phyloP scores from a whole-genome alignment of 345 rosid genomes.

The Conringia planisiliqua region DNA sequence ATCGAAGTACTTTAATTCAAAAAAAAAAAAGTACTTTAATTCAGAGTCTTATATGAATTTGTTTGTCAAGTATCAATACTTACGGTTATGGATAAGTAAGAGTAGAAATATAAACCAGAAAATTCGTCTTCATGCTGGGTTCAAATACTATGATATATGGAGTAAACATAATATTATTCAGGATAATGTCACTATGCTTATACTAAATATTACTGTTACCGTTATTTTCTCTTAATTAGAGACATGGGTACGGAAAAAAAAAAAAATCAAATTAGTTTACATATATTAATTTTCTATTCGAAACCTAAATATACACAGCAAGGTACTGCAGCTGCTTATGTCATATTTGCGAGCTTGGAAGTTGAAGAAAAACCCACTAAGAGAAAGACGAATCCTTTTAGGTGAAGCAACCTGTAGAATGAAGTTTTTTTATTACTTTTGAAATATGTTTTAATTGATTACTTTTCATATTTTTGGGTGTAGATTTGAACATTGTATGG shows the following conservation, averaged over 20 bases:
- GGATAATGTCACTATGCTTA: neutral
- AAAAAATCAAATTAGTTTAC: neutral
- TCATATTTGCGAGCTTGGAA: constrained; percentile 19
- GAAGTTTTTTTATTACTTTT: constrained; percentile 3
- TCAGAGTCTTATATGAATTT: neutral
- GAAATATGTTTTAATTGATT: constrained; percentile 2
- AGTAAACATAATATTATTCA: neutral
- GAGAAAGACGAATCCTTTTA: constrained; percentile 26
- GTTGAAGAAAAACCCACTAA: constrained; percentile 22
- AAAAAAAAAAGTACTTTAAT: neutral
- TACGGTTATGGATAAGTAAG: too few relatives aligned
- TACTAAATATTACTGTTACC: neutral
- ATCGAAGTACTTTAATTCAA: neutral
- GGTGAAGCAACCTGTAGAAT: constrained; percentile 33
- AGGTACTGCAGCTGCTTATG: constrained; percentile 16
- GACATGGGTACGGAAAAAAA: neutral
- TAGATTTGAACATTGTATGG: constrained; percentile 16
- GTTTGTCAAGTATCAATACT: neutral
- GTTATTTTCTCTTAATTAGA: neutral
- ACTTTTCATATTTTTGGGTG: constrained; percentile 1
- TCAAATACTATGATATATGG: neutral
- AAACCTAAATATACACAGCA: constrained; percentile 9
- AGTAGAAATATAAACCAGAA: neutral
- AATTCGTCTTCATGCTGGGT: neutral
- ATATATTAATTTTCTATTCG: constrained; percentile 3